Evolutionary conservation across 73 alveolate genomes (phyloP), one percentile per base, ranked within the genome.

Genomic region (Urostyla sp.): DNA sequence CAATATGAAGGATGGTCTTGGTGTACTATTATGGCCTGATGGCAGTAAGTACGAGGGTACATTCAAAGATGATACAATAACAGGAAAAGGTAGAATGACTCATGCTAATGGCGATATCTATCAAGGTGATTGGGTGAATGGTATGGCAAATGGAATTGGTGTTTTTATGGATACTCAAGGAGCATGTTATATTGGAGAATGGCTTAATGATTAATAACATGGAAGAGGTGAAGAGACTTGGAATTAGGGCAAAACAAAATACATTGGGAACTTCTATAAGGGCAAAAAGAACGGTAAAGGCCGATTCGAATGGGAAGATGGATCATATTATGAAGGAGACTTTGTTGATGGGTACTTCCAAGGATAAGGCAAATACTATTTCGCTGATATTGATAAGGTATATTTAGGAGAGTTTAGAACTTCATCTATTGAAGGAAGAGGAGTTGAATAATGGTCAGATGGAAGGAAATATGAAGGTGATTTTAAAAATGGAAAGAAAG

Each of bases 101-200:
- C 81, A 85, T 48, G 84, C 80, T 1, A 60, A 60, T 60, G 89
- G 92, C 23, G 89, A 84, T 27, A 46, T 82, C 18, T 84, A 84
- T 75, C 75, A 84, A 34, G 92, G 92, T 3, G 88, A 75, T n/a
- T 84, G 92, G 92, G 27, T 15, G n/a, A 63, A 74, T 20, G 92
- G 67, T 73, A 49, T 63, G 63, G 92, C 92, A 20, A 85, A 94
- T 86, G 98, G 98, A 21, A 55, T 53, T 55, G 98, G 98, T 24
- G 46, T 48, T 20, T 87, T 67, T 75, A 27, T 80, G 15, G 92
- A 72, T 75, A 74, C 73, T 44, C 82, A 92, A 37, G 96, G 96
- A 49, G 96, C 92, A 23, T 74, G 72, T 66, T 94, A 94, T 92
- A 95, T 77, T 51, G 98, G 98, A 0, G 77, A 83, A 15, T 94